phyloP scores from a whole-genome alignment of 306 rosid genomes.

The Vigna radiata region DNA sequence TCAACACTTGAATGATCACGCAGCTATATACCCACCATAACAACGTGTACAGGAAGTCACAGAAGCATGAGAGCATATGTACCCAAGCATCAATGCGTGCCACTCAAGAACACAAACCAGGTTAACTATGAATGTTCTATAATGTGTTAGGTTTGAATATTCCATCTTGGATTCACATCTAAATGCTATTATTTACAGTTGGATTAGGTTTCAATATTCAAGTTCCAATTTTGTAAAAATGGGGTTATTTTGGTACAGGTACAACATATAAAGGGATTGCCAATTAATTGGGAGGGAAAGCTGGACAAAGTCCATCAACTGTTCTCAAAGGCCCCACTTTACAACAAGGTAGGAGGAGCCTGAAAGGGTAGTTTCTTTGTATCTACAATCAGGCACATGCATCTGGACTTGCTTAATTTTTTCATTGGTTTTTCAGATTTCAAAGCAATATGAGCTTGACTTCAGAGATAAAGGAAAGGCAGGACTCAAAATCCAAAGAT shows the following conservation, averaged over 20 bases:
- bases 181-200: not conserved
- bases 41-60: slow-evolving; percentile 86
- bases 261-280: slow-evolving; percentile 73
- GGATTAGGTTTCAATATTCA: slow-evolving; percentile 11
- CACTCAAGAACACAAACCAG: slow-evolving; percentile 75
- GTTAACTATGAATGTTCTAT: slow-evolving; percentile 43
- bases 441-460: slow-evolving; percentile 85
- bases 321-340: slow-evolving; percentile 73
- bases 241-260: slow-evolving; percentile 45
- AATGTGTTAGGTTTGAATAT: not conserved
- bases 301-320: slow-evolving; percentile 70
- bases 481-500: slow-evolving; percentile 72
- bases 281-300: slow-evolving; percentile 74
- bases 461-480: slow-evolving; percentile 87
- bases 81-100: slow-evolving; percentile 83
- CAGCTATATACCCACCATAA: slow-evolving; percentile 76
- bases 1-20: slow-evolving; percentile 21
- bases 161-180: not conserved
- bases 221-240: not conserved
- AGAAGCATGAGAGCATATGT: slow-evolving; percentile 76
- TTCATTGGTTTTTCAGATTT: slow-evolving; percentile 51
- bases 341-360: slow-evolving; percentile 64
- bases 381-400: not conserved
- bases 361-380: slow-evolving; percentile 3
- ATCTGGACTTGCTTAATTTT: slow-evolving; percentile 12